phyloP scores from a whole-genome alignment of 257 asterid genomes.

The Galeopsis tetrahit region DNA sequence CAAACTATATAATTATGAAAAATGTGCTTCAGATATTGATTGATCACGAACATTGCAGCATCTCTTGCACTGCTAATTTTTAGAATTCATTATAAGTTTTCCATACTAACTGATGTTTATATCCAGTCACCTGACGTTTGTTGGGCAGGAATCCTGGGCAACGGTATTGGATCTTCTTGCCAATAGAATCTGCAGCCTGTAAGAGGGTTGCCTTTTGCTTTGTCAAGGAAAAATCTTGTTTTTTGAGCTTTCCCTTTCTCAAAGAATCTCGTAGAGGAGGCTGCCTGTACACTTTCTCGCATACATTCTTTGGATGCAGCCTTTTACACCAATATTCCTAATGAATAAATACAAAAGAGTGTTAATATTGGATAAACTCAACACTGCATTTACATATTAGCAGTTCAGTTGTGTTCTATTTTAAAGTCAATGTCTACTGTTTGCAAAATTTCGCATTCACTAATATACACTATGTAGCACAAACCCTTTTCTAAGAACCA shows the following conservation, averaged over 20 bases:
- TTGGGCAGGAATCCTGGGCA: constrained; percentile 91
- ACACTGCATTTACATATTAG: constrained; percentile 27
- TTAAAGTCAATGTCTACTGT: constrained; percentile 22
- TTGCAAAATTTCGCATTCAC: constrained; percentile 18
- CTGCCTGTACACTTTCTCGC: constrained; percentile 97
- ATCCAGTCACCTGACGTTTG: constrained; percentile 86
- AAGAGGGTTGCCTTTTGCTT: constrained; percentile 77
- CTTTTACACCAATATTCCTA: constrained; percentile 99
- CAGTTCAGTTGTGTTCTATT: constrained; percentile 20
- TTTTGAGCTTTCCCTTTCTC: constrained; percentile 93
- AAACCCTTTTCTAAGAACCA: constrained; percentile 25
- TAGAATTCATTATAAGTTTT: constrained; percentile 19
- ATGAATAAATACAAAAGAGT: constrained; percentile 21
- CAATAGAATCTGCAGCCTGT: constrained; percentile 90
- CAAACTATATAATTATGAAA: constrained; percentile 25
- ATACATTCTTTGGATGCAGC: constrained; percentile 92
- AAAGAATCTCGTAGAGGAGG: constrained; percentile 93
- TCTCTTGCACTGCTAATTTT: background rate
- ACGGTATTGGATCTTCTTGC: constrained; percentile 87
- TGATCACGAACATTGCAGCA: constrained; percentile 18
- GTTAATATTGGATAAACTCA: constrained; percentile 28
- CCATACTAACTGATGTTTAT: constrained; percentile 28
- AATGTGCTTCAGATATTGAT: constrained; percentile 21
- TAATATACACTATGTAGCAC: constrained; percentile 28
- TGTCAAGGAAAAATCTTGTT: constrained; percentile 75